Evolutionary conservation across 2,329 filamentous ascomycete species (phyloP).

Genomic region (Fusarium caatingaense): DNA sequence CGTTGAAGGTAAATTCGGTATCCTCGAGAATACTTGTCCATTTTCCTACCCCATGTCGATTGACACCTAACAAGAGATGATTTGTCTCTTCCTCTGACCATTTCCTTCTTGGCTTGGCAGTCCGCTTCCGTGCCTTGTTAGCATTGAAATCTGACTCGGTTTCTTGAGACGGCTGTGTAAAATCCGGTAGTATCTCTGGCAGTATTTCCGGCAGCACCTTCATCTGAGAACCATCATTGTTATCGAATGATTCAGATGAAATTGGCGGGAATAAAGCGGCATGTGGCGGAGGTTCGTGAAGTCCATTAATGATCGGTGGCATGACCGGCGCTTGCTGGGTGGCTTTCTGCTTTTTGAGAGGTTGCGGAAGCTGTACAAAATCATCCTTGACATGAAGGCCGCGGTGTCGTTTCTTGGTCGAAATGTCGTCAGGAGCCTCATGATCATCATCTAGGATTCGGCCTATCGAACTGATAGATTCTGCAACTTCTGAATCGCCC

Average conservation of each 20-base stretch:
- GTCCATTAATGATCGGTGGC: constrained; percentile 73
- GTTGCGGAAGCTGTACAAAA: constrained; percentile 72
- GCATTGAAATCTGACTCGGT: constrained; percentile 44
- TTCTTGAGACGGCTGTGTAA: constrained; percentile 51
- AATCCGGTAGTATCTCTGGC: constrained; percentile 55
- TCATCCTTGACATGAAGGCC: constrained; percentile 66
- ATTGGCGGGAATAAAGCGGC: constrained; percentile 73
- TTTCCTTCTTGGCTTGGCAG: constrained; percentile 68
- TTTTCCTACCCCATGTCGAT: constrained; percentile 71
- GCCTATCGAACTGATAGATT: constrained; percentile 58
- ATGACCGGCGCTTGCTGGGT: constrained; percentile 63
- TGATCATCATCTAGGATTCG: constrained; percentile 60
- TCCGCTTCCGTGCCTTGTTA: constrained; percentile 63
- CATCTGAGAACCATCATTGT: constrained; percentile 58
- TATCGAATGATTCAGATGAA: constrained; percentile 65
- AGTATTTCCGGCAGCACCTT: constrained; percentile 55
- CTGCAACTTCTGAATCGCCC: constrained; percentile 53
- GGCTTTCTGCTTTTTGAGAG: constrained; percentile 72
- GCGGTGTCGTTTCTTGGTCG: constrained; percentile 66
- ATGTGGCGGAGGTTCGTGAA: constrained; percentile 71
- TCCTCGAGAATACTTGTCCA: constrained; percentile 75
- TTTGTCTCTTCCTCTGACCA: constrained; percentile 75
- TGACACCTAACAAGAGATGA: constrained; percentile 69
- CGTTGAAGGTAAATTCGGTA: constrained; percentile 69
- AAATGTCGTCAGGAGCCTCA: constrained; percentile 58